Evolutionary conservation across 2,329 filamentous ascomycete genomes (phyloP).

Genomic region (Fusarium tuaranense): DNA sequence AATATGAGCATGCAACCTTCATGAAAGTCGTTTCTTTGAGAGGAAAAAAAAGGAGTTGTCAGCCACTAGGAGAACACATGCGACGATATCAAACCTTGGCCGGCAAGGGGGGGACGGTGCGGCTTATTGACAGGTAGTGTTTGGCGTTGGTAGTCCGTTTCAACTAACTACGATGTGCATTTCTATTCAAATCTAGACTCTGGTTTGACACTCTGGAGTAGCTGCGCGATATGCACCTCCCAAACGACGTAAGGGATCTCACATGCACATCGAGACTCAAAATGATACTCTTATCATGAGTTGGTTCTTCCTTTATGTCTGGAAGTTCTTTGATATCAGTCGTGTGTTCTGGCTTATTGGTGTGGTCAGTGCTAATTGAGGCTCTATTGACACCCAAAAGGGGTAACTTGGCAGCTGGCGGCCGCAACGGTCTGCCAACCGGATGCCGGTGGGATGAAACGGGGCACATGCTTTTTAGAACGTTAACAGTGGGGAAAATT

Average conservation of each 20-base stretch:
- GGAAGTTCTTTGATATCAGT: neutral
- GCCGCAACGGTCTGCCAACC: constrained; percentile 12
- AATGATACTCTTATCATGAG: neutral
- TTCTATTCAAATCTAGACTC: neutral
- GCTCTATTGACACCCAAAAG: constrained; percentile 43
- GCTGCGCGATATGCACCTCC: neutral
- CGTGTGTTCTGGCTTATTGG: constrained; percentile 16
- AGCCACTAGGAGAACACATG: constrained; percentile 4
- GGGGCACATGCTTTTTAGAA: constrained; percentile 1
- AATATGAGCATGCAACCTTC: neutral
- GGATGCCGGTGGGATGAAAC: constrained; percentile 10
- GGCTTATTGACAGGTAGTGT: constrained; percentile 22
- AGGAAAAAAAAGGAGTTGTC: neutral
- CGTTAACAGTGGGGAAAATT: neutral
- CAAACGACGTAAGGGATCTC: neutral
- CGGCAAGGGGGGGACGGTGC: neutral
- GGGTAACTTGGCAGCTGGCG: constrained; percentile 27
- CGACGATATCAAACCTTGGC: constrained; percentile 8
- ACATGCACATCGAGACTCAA: neutral
- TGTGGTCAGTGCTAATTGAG: constrained; percentile 35
- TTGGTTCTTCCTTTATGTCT: neutral
- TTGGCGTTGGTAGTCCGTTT: constrained; percentile 1
- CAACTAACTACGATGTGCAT: neutral
- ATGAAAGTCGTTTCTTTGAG: constrained; percentile 2
- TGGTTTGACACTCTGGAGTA: neutral